Conservation (phyloP, 306 rosid genomes). For the Styphnolobium japonicum region DNA sequence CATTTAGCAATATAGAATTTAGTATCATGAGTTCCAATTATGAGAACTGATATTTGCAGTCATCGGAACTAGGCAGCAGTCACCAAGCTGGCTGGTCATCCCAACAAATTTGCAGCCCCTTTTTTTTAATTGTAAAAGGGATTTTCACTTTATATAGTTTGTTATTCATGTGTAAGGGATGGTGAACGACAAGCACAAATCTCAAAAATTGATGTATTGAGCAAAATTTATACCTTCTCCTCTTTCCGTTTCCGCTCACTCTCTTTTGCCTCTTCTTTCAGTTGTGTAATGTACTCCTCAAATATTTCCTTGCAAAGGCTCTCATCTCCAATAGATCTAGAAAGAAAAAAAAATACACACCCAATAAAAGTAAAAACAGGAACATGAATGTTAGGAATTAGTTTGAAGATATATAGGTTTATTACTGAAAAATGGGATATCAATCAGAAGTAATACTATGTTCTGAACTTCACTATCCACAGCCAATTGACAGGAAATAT, state of each 20-base stretch:
- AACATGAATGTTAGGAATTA: not conserved
- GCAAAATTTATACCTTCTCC: slow-evolving; percentile 65
- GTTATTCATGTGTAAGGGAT: not conserved
- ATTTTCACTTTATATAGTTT: not conserved
- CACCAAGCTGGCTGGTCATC: not conserved
- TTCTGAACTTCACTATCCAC: not conserved
- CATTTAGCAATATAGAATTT: not conserved
- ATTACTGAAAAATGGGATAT: not conserved
- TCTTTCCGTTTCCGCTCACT: slow-evolving; percentile 76
- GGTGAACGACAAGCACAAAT: slow-evolving; percentile 18
- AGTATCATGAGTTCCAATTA: not conserved
- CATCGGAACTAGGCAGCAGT: slow-evolving; percentile 5
- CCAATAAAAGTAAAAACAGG: slow-evolving; percentile 23
- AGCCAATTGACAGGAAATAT: not conserved
- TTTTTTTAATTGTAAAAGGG: not conserved
- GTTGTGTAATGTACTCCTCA: slow-evolving; percentile 67
- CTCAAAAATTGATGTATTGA: slow-evolving; percentile 14
- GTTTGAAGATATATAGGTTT: not conserved
- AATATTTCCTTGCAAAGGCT: slow-evolving; percentile 63
- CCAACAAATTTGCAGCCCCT: not conserved
- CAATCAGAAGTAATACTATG: not conserved
- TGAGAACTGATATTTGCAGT: not conserved
- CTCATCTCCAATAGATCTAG: slow-evolving; percentile 78
- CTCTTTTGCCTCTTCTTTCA: slow-evolving; percentile 81
- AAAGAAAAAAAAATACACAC: slow-evolving; percentile 20